phyloP scores from a whole-genome alignment of 2,329 filamentous ascomycete species.

The Bipolaris zeicola region DNA sequence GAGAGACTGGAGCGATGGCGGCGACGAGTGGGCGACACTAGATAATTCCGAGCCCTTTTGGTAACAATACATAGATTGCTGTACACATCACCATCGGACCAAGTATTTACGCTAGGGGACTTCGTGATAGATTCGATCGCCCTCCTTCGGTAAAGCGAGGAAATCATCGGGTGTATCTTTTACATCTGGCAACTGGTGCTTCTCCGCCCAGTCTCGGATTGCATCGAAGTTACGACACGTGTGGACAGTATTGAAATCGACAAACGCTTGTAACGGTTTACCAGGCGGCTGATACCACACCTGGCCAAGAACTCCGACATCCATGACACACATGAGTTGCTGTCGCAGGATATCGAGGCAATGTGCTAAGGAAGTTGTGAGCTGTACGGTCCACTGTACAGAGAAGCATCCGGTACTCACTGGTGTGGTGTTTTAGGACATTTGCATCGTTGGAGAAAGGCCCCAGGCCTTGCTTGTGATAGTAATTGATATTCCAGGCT shows the following conservation, averaged over 20 bases:
- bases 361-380: constrained; percentile 48
- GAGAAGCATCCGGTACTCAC: constrained; percentile 49
- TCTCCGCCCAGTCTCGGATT: constrained; percentile 60
- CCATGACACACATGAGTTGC: constrained; percentile 67
- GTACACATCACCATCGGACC: neutral
- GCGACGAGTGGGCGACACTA: constrained; percentile 16
- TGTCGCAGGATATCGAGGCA: constrained; percentile 68
- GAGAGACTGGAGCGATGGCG: constrained; percentile 18
- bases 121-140: constrained; percentile 36
- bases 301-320: constrained; percentile 65
- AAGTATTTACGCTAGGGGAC: neutral
- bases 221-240: constrained; percentile 64
- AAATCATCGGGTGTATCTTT: constrained; percentile 44
- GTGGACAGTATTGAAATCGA: constrained; percentile 67
- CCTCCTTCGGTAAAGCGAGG: constrained; percentile 47
- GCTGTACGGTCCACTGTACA: neutral
- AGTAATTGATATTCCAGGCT: constrained; percentile 66
- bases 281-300: constrained; percentile 62
- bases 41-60: constrained; percentile 15
- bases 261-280: constrained; percentile 58
- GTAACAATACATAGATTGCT: constrained; percentile 1
- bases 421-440: constrained; percentile 62
- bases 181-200: constrained; percentile 54
- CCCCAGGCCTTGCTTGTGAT: constrained; percentile 56
- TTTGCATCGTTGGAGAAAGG: constrained; percentile 62